A percentile compares a stretch with the other conserved stretches of the same genome.
Evolutionary conservation across 352 stramenopile species (phyloP).

Genomic region (Globisporangium heterothallicum): DNA sequence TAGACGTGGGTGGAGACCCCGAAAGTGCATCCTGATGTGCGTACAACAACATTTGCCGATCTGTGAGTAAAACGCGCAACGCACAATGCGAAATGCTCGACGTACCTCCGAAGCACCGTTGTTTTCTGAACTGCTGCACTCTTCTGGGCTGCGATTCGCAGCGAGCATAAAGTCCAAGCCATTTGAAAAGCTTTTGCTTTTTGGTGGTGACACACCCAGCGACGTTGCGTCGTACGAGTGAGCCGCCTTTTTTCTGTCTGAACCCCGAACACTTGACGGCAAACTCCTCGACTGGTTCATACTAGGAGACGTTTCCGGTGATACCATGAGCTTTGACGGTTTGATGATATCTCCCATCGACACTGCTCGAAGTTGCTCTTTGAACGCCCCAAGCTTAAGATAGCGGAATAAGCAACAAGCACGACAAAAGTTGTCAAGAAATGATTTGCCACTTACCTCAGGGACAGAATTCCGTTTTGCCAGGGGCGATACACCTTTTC

Average conservation of each 20-base stretch:
- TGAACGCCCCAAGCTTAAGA: slow-evolving; percentile 7
- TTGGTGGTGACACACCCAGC: background rate
- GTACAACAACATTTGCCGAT: too few species aligned
- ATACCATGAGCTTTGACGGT: slow-evolving; percentile 25
- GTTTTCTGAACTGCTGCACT: slow-evolving; percentile 3
- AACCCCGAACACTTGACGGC: slow-evolving; percentile 1
- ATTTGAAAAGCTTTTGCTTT: background rate
- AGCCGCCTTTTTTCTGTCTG: background rate
- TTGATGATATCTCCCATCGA: slow-evolving; percentile 46
- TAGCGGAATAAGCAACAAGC: background rate
- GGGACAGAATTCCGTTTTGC: slow-evolving; percentile 24
- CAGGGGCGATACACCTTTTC: slow-evolving; percentile 5
- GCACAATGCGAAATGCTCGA: background rate
- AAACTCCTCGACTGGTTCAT: slow-evolving; percentile 24
- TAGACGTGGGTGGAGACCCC: slow-evolving; percentile 19
- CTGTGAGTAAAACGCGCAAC: too few species aligned
- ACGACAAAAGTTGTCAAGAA: background rate
- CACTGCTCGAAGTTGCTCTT: slow-evolving; percentile 15
- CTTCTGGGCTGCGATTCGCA: slow-evolving; percentile 3
- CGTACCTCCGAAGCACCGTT: background rate
- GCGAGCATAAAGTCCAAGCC: background rate
- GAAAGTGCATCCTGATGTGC: slow-evolving; percentile 1
- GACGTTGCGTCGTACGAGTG: background rate
- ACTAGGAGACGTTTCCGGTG: slow-evolving; percentile 15
- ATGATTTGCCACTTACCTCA: slow-evolving; percentile 21